Evolutionary conservation across 345 rosid genomes (phyloP).

Genomic region (Syzygium grande): DNA sequence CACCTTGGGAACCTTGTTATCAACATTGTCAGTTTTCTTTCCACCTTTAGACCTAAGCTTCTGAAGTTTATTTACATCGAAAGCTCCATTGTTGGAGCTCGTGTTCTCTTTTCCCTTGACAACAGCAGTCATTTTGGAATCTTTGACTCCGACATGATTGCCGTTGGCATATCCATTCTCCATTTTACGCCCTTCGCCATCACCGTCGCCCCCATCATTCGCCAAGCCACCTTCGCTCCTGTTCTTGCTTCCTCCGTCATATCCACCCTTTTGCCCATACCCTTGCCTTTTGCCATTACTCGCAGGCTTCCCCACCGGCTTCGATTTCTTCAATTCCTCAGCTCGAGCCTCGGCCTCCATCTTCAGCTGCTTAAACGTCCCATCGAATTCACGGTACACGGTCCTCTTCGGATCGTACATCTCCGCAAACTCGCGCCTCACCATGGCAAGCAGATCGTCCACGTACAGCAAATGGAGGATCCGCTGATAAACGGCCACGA

Average conservation of each 20-base stretch:
- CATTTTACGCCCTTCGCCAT: constrained; percentile 33
- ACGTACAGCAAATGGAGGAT: constrained; percentile 85
- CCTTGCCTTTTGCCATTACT: constrained; percentile 52
- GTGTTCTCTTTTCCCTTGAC: constrained; percentile 80
- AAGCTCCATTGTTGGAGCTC: constrained; percentile 56
- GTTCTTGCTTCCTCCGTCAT: constrained; percentile 54
- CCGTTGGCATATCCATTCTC: constrained; percentile 64
- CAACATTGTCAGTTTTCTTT: constrained; percentile 73
- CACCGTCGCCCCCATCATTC: constrained; percentile 50
- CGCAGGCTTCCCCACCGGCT: constrained; percentile 45
- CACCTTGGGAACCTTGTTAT: constrained; percentile 57
- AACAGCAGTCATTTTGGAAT: constrained; percentile 33
- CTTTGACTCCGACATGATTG: constrained; percentile 23
- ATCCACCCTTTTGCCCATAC: constrained; percentile 42
- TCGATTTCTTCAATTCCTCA: constrained; percentile 75
- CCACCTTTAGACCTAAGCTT: constrained; percentile 84
- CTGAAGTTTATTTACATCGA: constrained; percentile 89
- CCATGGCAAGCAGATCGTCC: constrained; percentile 78
- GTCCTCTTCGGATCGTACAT: constrained; percentile 72
- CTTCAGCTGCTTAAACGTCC: constrained; percentile 87
- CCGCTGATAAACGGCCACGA: constrained; percentile 94
- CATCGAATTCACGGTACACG: constrained; percentile 63
- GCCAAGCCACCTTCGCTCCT: constrained; percentile 22
- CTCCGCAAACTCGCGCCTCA: constrained; percentile 62
- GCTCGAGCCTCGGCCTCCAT: constrained; percentile 85